Base-by-base conservation (phyloP, 2,329 filamentous ascomycete species). In the Colletotrichum endophyticum region DNA sequence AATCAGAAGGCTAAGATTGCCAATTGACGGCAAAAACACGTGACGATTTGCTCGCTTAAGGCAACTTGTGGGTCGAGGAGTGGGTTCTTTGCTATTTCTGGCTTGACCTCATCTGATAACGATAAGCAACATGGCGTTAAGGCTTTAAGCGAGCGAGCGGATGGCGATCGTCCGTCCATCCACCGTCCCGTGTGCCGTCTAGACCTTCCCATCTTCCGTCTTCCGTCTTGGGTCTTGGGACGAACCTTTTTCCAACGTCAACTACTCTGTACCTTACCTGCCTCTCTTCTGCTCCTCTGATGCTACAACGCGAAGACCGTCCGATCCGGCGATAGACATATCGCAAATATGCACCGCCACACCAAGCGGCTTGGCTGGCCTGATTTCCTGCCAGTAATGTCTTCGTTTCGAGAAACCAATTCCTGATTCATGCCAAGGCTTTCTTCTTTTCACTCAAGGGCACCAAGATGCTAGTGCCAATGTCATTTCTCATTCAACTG, bases 281-380 rank as follows among this genome's bases (percentile, higher is more conserved):
- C 4, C 22, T 44, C 36, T 44, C 36, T 27, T 34, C 39, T 19
- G n/a, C 11, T 22, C n/a, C 6, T 53, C 44, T 53, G 44, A 3
- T 53, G 11, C 44, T 53, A 13, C 44, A 22, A 22, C 6, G 12
- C 0, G 44, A 53, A 53, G n/a, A 15, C 22, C 32, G 3, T 39
- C 22, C 15, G 34, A 44, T 64, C 56, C 56, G 56, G n/a, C 32
- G 62, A 32, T 15, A 44, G 15, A 25, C 16, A 28, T 25, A 66
- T 32, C 27, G 59, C 34, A 34, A 36, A 8, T 25, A 9, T 72
- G 72, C 72, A 75, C 71, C 68, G 72, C 72, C 72, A 75, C 72
- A 66, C 49, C 68, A 75, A 72, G 72, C 72, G 72, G 28, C 72
- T 72, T 75, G 72, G 72, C 72, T 71, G 30, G 59, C 62, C 16